phyloP scores from a whole-genome alignment of 306 rosid genomes.

The Rosa multiflora region DNA sequence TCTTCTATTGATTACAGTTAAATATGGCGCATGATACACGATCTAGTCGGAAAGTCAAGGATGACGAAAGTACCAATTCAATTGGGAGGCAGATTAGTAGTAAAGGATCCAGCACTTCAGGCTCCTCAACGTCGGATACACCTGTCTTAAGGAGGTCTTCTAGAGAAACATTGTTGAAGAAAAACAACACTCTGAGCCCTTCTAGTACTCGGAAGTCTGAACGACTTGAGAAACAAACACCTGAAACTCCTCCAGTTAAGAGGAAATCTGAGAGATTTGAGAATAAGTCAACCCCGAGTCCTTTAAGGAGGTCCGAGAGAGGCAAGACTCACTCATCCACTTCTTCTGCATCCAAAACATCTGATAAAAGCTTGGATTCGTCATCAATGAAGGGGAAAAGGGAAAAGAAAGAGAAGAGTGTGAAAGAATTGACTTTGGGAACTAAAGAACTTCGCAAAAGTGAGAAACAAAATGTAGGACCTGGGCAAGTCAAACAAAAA shows the following conservation, averaged over 20 bases:
- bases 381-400: constrained; percentile 29
- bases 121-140: constrained; percentile 31
- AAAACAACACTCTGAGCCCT: constrained; percentile 33
- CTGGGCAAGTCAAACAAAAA: constrained; percentile 29
- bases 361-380: constrained; percentile 46
- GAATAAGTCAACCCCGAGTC: constrained; percentile 42
- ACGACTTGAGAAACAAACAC: constrained; percentile 37
- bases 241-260: constrained; percentile 27
- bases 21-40: constrained; percentile 55
- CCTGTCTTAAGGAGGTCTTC: constrained; percentile 55
- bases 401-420: constrained; percentile 52
- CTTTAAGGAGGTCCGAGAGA: constrained; percentile 61
- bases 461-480: constrained; percentile 27
- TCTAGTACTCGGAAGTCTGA: constrained; percentile 41
- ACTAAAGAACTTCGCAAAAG: constrained; percentile 36
- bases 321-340: constrained; percentile 30
- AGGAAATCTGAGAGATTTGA: constrained; percentile 43
- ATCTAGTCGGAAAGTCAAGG: constrained; percentile 45
- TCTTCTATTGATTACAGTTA: constrained; percentile 21
- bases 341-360: constrained; percentile 43
- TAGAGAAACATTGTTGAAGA: constrained; percentile 41
- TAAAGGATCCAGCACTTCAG: constrained; percentile 35
- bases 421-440: constrained; percentile 41
- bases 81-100: constrained; percentile 32
- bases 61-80: constrained; percentile 36